These are phyloP conservation scores for Fusarium luffae DNA, from an alignment of 2,329 filamentous ascomycete species.

Conservation along the genomic window DNA sequence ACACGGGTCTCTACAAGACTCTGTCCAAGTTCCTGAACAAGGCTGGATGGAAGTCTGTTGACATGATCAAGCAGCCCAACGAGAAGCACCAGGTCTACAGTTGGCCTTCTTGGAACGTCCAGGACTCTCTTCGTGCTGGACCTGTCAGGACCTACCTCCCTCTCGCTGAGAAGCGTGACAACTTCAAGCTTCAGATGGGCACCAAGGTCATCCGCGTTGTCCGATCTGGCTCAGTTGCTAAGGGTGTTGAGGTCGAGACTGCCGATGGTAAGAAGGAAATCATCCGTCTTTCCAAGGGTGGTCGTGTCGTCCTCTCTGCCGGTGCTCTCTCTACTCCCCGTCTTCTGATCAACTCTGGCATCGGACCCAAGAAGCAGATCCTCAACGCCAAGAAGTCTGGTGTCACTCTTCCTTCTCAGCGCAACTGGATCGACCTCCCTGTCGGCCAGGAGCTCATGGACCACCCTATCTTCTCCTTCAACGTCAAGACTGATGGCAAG, in stretches of 20 bases:
- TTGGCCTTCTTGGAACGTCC: constrained; percentile 75
- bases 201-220: constrained; percentile 73
- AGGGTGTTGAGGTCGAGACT: constrained; percentile 71
- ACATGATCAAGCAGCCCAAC: constrained; percentile 67
- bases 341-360: constrained; percentile 69
- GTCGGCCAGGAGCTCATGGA: constrained; percentile 68
- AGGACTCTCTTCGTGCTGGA: constrained; percentile 71
- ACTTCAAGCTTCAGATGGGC: constrained; percentile 74
- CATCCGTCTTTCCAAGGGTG: constrained; percentile 68
- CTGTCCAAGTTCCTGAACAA: constrained; percentile 67
- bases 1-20: constrained; percentile 72
- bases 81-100: constrained; percentile 74
- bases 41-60: constrained; percentile 72
- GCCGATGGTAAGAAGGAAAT: constrained; percentile 60
- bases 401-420: constrained; percentile 59
- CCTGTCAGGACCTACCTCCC: constrained; percentile 78
- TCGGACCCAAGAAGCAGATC: constrained; percentile 70
- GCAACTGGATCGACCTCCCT: constrained; percentile 66
- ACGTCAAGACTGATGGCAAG: constrained; percentile 36
- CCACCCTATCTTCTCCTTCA: constrained; percentile 56
- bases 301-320: constrained; percentile 73
- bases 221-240: constrained; percentile 68
- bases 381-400: constrained; percentile 63
- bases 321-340: constrained; percentile 75
- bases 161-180: constrained; percentile 64